These are phyloP conservation scores for Hygrocybe punicea DNA, from an alignment of 768 basidiomycete genomes.

Conservation along the genomic window DNA sequence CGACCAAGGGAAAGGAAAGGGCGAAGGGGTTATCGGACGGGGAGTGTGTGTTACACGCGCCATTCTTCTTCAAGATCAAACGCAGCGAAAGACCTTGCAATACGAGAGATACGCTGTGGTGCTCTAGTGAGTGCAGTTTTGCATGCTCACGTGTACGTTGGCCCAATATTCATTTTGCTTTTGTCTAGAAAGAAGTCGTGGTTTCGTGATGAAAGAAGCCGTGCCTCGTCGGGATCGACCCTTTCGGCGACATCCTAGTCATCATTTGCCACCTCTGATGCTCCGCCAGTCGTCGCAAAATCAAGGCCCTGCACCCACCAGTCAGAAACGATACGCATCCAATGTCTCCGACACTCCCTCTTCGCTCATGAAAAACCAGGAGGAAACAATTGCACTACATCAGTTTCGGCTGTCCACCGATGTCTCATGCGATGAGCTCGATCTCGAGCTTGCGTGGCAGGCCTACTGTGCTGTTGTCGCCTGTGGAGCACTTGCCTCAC, in stretches of 20 bases:
- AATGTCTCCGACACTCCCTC: slow-evolving; percentile 13
- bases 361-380: background rate
- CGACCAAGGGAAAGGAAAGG: slow-evolving; percentile 54
- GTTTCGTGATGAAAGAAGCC: slow-evolving; percentile 38
- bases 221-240: slow-evolving; percentile 1
- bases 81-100: slow-evolving; percentile 44
- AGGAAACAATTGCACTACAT: background rate
- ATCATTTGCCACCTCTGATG: slow-evolving; percentile 2
- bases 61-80: background rate
- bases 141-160: background rate
- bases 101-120: slow-evolving; percentile 47
- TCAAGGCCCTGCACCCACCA: background rate
- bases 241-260: slow-evolving; percentile 4
- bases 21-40: slow-evolving; percentile 25
- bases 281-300: background rate
- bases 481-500: slow-evolving; percentile 6
- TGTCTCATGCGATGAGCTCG: slow-evolving; percentile 12
- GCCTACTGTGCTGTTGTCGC: slow-evolving; percentile 29
- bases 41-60: background rate
- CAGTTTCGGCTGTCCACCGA: background rate
- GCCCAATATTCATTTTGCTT: background rate
- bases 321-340: slow-evolving; percentile 27
- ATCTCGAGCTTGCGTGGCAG: slow-evolving; percentile 42
- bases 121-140: slow-evolving; percentile 43
- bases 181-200: slow-evolving; percentile 32